These are phyloP conservation scores for Xylariaceae sp. DNA, from an alignment of 2,329 filamentous ascomycete species.

Conservation along the genomic window DNA sequence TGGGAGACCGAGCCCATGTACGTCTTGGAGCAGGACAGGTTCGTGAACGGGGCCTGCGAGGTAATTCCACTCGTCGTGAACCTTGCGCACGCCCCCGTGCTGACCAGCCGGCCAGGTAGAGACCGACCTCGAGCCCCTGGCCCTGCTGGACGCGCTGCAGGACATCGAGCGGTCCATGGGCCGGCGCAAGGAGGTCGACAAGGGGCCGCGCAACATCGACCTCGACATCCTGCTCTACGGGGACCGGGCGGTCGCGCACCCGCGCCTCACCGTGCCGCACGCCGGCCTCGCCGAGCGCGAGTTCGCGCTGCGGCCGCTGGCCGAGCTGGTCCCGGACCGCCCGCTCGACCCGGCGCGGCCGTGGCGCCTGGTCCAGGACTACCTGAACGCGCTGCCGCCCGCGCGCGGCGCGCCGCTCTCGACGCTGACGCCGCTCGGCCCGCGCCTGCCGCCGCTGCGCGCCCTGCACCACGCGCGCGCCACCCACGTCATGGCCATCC, in stretches of 20 bases:
- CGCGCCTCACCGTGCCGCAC: constrained; percentile 79
- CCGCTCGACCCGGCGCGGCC: constrained; percentile 45
- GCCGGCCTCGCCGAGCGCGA: constrained; percentile 79
- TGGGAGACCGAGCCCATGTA: constrained; percentile 99
- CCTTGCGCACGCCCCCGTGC: constrained; percentile 3
- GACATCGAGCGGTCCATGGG: constrained; percentile 74
- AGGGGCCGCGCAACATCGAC: constrained; percentile 91
- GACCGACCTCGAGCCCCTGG: constrained; percentile 66
- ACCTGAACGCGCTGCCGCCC: constrained; percentile 50
- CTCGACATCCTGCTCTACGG: constrained; percentile 86
- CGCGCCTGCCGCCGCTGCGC: constrained; percentile 45
- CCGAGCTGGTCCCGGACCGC: constrained; percentile 58
- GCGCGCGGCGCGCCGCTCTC: constrained; percentile 41
- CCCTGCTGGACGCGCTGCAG: constrained; percentile 74
- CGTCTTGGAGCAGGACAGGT: constrained; percentile 76
- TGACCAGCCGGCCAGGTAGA: constrained; percentile 53
- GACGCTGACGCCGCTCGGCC: constrained; percentile 49
- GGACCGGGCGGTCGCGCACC: constrained; percentile 54
- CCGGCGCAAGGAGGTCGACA: constrained; percentile 77
- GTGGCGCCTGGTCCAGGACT: constrained; percentile 54
- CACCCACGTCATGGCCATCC: constrained; percentile 85
- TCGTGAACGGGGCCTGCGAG: constrained; percentile 90
- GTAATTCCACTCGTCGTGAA: constrained; percentile 40
- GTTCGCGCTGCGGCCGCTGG: constrained; percentile 84
- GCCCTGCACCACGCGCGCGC: constrained; percentile 49